phyloP scores from a whole-genome alignment of 2,329 filamentous ascomycete species.

The Trichophyton verrucosum region DNA sequence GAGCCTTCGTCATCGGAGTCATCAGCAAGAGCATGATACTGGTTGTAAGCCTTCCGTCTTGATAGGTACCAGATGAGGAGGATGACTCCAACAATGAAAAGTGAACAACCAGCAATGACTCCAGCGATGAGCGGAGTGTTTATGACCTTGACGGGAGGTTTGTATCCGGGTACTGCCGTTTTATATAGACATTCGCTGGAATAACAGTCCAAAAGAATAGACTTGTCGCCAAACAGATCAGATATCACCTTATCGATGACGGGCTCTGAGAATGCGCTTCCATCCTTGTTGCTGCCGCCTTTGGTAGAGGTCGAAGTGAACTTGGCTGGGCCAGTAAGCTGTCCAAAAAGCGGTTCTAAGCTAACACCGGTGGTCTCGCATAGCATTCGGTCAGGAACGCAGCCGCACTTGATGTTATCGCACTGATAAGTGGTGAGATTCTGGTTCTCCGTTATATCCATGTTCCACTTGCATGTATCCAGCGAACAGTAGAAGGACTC shows the following conservation, averaged over 20 bases:
- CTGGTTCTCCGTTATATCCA: constrained; percentile 53
- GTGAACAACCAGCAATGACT: constrained; percentile 71
- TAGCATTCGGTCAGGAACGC: constrained; percentile 82
- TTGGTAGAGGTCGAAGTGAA: constrained; percentile 57
- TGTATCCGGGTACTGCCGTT: constrained; percentile 85
- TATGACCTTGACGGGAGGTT: constrained; percentile 79
- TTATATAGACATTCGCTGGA: constrained; percentile 87
- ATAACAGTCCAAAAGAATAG: constrained; percentile 69
- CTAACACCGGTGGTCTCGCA: constrained; percentile 81
- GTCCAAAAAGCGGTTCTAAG: constrained; percentile 63
- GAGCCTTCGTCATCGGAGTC: constrained; percentile 79
- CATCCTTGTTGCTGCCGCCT: constrained; percentile 47
- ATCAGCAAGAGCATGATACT: constrained; percentile 63
- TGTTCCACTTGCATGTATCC: constrained; percentile 62
- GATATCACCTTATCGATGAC: constrained; percentile 85
- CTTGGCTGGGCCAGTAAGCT: constrained; percentile 74
- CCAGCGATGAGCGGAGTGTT: constrained; percentile 93
- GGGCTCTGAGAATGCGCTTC: constrained; percentile 80
- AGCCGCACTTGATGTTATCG: constrained; percentile 71
- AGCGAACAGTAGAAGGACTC: constrained; percentile 96
- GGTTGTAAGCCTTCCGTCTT: constrained; percentile 49
- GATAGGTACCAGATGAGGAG: constrained; percentile 79
- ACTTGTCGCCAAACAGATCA: constrained; percentile 78
- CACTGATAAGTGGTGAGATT: constrained; percentile 82
- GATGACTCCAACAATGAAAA: constrained; percentile 83